A percentile compares a stretch with the other conserved stretches of the same genome.
Evolutionary conservation across 2,329 filamentous ascomycete species (phyloP).

Genomic region (Cladobotryum mycophilum): DNA sequence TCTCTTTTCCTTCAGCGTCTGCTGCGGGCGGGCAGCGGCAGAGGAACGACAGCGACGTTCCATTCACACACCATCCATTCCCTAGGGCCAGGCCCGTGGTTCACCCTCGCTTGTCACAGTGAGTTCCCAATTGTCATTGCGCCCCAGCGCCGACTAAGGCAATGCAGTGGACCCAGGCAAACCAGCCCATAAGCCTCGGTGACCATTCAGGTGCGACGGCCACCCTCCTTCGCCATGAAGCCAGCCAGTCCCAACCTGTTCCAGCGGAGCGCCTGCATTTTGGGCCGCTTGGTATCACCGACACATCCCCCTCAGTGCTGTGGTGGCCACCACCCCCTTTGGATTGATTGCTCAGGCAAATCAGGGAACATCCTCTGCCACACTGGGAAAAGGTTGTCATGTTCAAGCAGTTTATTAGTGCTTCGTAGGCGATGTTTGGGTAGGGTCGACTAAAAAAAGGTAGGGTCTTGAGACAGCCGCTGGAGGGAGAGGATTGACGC

Average conservation of each 20-base stretch:
- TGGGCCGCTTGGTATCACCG: constrained; percentile 7
- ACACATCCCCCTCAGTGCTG: background rate
- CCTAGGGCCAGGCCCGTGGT: constrained; percentile 1
- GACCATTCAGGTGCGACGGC: constrained; percentile 2
- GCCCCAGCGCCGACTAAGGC: background rate
- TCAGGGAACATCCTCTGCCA: too few relatives aligned
- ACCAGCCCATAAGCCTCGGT: background rate
- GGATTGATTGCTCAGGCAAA: too few relatives aligned
- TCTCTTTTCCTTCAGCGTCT: background rate
- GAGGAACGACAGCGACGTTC: background rate
- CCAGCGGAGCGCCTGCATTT: background rate
- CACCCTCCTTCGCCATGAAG: background rate
- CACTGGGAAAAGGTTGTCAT: too few relatives aligned
- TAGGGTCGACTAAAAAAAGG: too few relatives aligned
- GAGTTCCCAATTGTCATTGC: background rate
- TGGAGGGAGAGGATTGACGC: too few relatives aligned
- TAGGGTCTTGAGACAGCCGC: too few relatives aligned
- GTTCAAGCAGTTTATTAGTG: too few relatives aligned
- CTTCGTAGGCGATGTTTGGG: too few relatives aligned
- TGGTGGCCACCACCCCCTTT: background rate
- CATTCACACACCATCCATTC: constrained; percentile 1
- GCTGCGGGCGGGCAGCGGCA: background rate
- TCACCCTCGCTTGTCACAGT: background rate
- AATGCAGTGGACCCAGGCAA: background rate
- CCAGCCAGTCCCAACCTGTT: constrained; percentile 6